These are phyloP conservation scores for Penicillium sp. DNA, from an alignment of 2,329 filamentous ascomycete species.

Conservation along the genomic window DNA sequence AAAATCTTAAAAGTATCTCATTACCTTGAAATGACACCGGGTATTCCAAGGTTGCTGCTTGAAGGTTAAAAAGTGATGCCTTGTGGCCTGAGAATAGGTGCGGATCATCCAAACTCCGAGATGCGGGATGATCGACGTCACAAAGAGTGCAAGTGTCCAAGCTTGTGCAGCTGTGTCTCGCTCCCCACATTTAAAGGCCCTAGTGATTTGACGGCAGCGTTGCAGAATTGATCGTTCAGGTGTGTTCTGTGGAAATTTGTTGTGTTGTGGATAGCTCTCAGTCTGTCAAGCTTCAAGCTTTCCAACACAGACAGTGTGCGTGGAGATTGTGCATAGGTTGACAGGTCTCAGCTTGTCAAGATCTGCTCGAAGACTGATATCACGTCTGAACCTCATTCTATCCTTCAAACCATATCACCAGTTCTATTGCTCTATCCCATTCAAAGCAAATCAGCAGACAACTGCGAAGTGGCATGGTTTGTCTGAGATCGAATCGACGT, in stretches of 20 bases:
- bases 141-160: slow-evolving; percentile 5
- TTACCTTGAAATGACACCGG: not conserved
- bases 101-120: slow-evolving; percentile 18
- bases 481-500: slow-evolving; percentile 29
- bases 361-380: not conserved
- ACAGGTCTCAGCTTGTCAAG: slow-evolving; percentile 2
- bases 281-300: not conserved
- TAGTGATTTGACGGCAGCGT: not conserved
- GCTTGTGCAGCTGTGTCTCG: not conserved
- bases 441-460: not conserved
- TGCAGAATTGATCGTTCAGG: not conserved
- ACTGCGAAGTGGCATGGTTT: slow-evolving; percentile 22
- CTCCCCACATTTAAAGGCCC: slow-evolving; percentile 9
- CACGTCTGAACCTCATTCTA: not conserved
- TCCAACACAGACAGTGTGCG: slow-evolving; percentile 1
- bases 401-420: not conserved
- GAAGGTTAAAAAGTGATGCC: not conserved
- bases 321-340: slow-evolving; percentile 10
- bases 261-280: not conserved
- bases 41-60: too few relatives aligned
- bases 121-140: slow-evolving; percentile 31
- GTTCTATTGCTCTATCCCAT: not conserved
- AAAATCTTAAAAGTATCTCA: not conserved
- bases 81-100: slow-evolving; percentile 13
- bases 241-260: not conserved